Percentiles rank a stretch among this genome's conserved stretches.
Evolutionary conservation across 2,329 filamentous ascomycete genomes (phyloP).

Genomic region (Colletotrichum sp.): DNA sequence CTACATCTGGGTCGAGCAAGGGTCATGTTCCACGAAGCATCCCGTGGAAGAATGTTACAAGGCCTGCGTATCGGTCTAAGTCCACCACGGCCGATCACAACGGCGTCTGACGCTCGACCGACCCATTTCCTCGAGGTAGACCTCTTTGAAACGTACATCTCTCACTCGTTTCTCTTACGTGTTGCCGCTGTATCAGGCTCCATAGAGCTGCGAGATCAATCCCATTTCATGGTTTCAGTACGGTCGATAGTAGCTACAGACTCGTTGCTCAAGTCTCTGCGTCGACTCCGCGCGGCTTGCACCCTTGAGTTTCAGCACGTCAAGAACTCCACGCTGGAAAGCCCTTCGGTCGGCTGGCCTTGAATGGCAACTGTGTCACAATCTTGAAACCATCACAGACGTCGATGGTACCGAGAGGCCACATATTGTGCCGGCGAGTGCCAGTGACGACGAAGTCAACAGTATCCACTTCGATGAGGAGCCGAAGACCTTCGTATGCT

Average conservation of each 20-base stretch:
- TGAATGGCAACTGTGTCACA: background rate
- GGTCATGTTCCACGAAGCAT: rapidly evolving
- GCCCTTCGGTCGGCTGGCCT: background rate
- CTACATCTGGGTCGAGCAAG: background rate
- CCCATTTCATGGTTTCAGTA: background rate
- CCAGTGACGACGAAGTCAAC: background rate
- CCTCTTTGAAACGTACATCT: background rate
- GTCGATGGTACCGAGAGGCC: background rate
- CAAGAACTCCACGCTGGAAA: background rate
- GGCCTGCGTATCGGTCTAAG: background rate
- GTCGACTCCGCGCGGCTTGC: background rate
- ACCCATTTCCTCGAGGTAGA: background rate
- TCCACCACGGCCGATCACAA: background rate
- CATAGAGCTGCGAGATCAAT: background rate
- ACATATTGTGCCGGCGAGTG: background rate
- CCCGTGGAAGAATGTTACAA: background rate
- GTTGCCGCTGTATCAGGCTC: background rate
- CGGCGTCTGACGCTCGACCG: background rate
- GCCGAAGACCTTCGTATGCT: background rate
- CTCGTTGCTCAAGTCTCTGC: background rate
- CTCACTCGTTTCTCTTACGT: background rate
- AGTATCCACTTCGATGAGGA: background rate
- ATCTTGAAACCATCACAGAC: background rate
- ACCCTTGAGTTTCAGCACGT: background rate
- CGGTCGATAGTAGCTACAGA: background rate